Percentiles rank a stretch among this genome's conserved stretches.
Conservation (phyloP, 225 moss, liverwort and hornwort genomes). For the Anthoceros angustus region DNA sequence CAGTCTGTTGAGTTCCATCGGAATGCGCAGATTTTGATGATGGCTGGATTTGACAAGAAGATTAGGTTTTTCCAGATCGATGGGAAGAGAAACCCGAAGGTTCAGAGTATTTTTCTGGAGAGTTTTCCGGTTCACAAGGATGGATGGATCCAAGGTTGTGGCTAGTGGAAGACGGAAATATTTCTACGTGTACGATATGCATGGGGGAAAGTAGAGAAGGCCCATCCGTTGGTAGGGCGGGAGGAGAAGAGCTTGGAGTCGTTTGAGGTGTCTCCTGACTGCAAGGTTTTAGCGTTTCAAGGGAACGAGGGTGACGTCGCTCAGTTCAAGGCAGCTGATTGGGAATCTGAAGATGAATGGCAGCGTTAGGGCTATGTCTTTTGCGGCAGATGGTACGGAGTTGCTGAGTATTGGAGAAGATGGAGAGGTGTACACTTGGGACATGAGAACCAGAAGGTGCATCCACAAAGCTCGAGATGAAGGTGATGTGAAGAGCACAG, state of each 20-base stretch:
- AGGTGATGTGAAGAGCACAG: conserved; percentile 50
- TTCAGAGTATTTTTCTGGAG: conserved; percentile 68
- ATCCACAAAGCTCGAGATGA: conserved; percentile 74
- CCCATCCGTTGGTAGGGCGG: conserved; percentile 59
- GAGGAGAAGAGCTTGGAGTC: conserved; percentile 74
- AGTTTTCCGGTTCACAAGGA: conserved; percentile 74
- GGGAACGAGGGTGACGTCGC: conserved; percentile 81
- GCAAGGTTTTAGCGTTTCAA: conserved; percentile 56
- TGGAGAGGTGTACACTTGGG: conserved; percentile 88
- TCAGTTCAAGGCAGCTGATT: conserved; percentile 55
- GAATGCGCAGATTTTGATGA: conserved; percentile 73
- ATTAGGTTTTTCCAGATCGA: conserved; percentile 76
- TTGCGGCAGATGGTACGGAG: conserved; percentile 56
- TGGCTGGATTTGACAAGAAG: conserved; percentile 79
- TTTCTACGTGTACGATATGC: conserved; percentile 65
- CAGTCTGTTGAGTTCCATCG: conserved; percentile 82
- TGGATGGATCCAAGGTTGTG: conserved; percentile 63
- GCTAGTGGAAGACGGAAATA: conserved; percentile 60
- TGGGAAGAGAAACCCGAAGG: conserved; percentile 79
- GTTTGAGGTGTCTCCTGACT: conserved; percentile 70
- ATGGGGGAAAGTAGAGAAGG: conserved; percentile 73
- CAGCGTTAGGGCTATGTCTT: conserved; percentile 45
- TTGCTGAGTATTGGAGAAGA: conserved; percentile 69
- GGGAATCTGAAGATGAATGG: conserved; percentile 98
- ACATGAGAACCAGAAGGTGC: conserved; percentile 65